Evolutionary conservation across 140 eudicot species (phyloP).

Genomic region (Stevia rebaudiana): DNA sequence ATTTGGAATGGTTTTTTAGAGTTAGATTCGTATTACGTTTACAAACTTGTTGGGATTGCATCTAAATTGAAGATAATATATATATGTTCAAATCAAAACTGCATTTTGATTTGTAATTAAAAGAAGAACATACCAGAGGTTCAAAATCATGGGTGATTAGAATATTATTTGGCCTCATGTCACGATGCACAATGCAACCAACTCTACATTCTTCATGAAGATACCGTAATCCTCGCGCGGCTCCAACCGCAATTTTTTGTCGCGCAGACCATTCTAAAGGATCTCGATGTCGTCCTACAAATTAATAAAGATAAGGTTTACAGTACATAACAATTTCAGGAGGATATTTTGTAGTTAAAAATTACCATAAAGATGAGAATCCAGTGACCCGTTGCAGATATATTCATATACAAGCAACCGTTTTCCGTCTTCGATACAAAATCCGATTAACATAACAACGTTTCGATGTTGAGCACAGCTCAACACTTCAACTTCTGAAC

Average conservation of each 20-base stretch:
- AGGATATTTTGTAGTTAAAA: neutral
- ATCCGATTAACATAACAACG: slow-evolving; percentile 92
- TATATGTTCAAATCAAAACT: neutral
- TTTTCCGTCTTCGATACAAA: slow-evolving; percentile 80
- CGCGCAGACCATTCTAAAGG: slow-evolving; percentile 77
- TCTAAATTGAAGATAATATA: neutral
- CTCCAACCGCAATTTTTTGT: slow-evolving; percentile 77
- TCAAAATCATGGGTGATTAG: slow-evolving; percentile 92
- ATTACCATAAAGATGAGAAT: slow-evolving; percentile 90
- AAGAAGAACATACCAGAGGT: slow-evolving; percentile 56
- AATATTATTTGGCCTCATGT: slow-evolving; percentile 91
- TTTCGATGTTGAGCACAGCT: slow-evolving; percentile 99
- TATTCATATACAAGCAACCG: slow-evolving; percentile 86
- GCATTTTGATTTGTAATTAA: neutral
- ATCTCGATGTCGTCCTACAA: slow-evolving; percentile 55
- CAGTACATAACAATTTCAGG: neutral
- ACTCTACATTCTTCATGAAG: slow-evolving; percentile 97
- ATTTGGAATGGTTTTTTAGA: no score
- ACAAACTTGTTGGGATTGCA: neutral
- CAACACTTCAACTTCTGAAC: slow-evolving; percentile 94
- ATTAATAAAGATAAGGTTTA: slow-evolving; percentile 8
- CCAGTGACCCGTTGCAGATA: slow-evolving; percentile 89
- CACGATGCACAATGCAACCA: slow-evolving; percentile 96
- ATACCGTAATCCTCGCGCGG: slow-evolving; percentile 85
- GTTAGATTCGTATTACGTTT: no score